These are phyloP conservation scores for Cicer yamashitae DNA, from an alignment of 306 rosid genomes.

Conservation along the genomic window DNA sequence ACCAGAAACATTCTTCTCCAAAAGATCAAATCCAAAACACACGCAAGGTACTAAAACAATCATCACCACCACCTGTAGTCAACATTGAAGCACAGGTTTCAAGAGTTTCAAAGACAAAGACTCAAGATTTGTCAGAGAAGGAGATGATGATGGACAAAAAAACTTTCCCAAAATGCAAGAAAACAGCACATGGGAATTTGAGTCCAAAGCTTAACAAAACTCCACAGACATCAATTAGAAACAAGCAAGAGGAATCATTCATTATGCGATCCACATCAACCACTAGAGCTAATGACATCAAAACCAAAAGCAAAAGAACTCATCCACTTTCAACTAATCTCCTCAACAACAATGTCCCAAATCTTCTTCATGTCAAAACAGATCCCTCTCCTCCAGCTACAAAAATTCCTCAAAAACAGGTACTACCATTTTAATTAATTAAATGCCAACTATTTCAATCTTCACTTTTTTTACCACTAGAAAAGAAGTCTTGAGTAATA, in stretches of 20 bases:
- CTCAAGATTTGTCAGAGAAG: conserved; percentile 38
- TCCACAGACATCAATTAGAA: conserved; percentile 55
- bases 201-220: conserved; percentile 55
- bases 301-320: conserved; percentile 63
- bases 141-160: conserved; percentile 40
- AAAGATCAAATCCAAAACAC: conserved; percentile 56
- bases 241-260: conserved; percentile 74
- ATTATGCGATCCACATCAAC: conserved; percentile 59
- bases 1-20: conserved; percentile 41
- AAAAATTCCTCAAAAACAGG: conserved; percentile 59
- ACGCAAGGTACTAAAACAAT: conserved; percentile 39
- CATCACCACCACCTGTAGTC: conserved; percentile 41
- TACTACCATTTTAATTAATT: conserved; percentile 10
- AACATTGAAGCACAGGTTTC: conserved; percentile 43
- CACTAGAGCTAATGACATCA: conserved; percentile 53
- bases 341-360: conserved; percentile 55
- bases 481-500: too few relatives aligned
- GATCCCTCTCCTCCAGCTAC: conserved; percentile 42
- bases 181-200: conserved; percentile 41
- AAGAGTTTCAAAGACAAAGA: conserved; percentile 54
- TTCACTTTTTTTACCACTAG: background rate
- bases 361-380: conserved; percentile 57
- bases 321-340: conserved; percentile 62
- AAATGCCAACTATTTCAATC: conserved; percentile 12
- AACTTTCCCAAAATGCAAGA: conserved; percentile 45